These are phyloP conservation scores for Paratinospora sagittata DNA, from an alignment of 164 flowering plant species.

Conservation along the genomic window DNA sequence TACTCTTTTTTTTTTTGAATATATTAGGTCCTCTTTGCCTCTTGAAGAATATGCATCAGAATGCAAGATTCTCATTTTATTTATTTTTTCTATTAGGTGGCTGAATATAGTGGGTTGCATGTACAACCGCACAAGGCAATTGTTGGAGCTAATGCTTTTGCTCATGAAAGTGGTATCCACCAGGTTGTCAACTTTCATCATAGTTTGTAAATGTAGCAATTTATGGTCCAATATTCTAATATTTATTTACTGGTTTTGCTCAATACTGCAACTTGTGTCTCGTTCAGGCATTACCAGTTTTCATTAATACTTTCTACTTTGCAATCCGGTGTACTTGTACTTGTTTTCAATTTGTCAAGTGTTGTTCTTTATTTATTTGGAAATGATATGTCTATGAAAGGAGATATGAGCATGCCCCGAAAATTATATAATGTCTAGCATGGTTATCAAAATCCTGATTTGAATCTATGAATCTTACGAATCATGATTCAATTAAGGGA, in stretches of 20 bases:
- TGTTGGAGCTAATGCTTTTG: constrained; percentile 97
- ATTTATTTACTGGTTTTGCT: no score
- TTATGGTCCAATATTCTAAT: background rate
- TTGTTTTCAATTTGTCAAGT: background rate
- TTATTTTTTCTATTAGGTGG: constrained; percentile 44
- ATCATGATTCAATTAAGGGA: no score
- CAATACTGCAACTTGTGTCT: background rate
- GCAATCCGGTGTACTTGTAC: background rate
- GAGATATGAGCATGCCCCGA: background rate
- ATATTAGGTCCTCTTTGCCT: background rate
- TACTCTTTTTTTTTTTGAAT: background rate
- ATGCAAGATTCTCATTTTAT: constrained; percentile 6
- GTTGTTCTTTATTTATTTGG: background rate
- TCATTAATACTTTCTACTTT: background rate
- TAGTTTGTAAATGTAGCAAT: background rate
- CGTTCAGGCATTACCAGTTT: background rate
- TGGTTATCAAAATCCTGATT: no score
- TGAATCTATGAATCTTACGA: no score
- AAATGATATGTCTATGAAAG: background rate
- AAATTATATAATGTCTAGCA: no score
- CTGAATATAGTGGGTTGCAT: constrained; percentile 66
- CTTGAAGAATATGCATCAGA: constrained; percentile 5
- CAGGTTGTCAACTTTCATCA: constrained; percentile 45
- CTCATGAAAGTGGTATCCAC: constrained; percentile 98
- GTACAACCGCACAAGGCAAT: constrained; percentile 97